These are phyloP conservation scores for Calophaca sinica DNA, from an alignment of 306 rosid genomes.

Conservation along the genomic window DNA sequence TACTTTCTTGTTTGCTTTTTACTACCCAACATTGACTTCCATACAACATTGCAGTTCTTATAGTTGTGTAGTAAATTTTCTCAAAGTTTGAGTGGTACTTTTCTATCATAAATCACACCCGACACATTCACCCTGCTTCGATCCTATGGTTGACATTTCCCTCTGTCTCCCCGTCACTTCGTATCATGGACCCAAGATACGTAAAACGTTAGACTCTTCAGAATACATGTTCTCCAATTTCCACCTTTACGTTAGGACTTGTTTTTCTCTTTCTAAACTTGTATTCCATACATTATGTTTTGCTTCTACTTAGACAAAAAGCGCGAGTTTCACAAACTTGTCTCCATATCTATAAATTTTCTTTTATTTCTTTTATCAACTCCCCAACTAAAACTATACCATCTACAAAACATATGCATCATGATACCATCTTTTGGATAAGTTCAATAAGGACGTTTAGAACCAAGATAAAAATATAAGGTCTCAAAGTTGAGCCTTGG, in stretches of 20 bases:
- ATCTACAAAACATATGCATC: not conserved
- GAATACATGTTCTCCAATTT: not conserved
- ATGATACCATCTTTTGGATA: not conserved
- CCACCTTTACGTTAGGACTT: not conserved
- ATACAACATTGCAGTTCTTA: not conserved
- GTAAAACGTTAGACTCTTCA: not conserved
- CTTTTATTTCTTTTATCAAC: not conserved
- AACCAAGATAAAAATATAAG: not conserved
- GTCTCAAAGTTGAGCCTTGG: not conserved
- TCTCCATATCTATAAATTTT: conserved; percentile 7
- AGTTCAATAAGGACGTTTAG: not conserved
- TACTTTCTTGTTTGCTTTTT: not conserved
- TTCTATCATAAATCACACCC: not conserved
- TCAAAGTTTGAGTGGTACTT: not conserved
- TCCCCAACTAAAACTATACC: not conserved
- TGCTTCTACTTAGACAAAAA: not conserved
- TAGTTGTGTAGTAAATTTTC: not conserved
- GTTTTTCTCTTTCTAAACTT: conserved; percentile 19
- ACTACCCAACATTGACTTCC: not conserved
- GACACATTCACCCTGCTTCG: not conserved
- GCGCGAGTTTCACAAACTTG: not conserved
- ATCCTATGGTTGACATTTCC: not conserved
- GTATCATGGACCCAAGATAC: not conserved
- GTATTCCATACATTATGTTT: not conserved
- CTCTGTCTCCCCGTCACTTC: not conserved